A percentile compares a stretch with the other conserved stretches of the same genome.
Evolutionary conservation across 1,139 yeast genomes (phyloP).

Genomic region (Yamadazyma membranifaciens): DNA sequence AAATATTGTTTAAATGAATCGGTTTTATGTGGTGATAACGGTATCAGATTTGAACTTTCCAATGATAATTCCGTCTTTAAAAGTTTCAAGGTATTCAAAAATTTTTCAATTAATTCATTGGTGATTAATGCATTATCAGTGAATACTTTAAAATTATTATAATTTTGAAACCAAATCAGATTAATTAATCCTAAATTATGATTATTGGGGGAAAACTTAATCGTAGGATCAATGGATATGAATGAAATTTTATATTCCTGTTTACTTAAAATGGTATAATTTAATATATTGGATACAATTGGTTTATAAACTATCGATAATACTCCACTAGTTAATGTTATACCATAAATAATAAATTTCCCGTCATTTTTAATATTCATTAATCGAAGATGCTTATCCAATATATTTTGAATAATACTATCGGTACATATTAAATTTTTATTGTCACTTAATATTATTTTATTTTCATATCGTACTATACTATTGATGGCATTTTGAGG

Average conservation of each 20-base stretch:
- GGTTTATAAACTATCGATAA: conserved; percentile 26
- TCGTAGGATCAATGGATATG: conserved; percentile 8
- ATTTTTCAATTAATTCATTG: conserved; percentile 16
- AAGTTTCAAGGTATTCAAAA: conserved; percentile 13
- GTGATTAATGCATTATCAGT: conserved; percentile 17
- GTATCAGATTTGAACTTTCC: not conserved
- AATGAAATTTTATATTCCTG: conserved; percentile 26
- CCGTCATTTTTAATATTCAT: conserved; percentile 24
- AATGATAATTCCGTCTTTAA: conserved; percentile 10
- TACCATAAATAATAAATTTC: conserved; percentile 26
- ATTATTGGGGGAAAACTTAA: not conserved
- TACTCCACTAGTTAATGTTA: conserved; percentile 21
- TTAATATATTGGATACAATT: conserved; percentile 24
- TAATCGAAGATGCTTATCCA: conserved; percentile 1
- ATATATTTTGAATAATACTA: not conserved
- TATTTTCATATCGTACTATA: conserved; percentile 1
- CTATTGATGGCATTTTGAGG: conserved; percentile 1
- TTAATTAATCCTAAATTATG: conserved; percentile 13
- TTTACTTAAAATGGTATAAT: conserved; percentile 29
- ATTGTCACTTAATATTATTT: conserved; percentile 23
- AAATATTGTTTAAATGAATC: conserved; percentile 11
- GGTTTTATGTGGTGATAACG: not conserved
- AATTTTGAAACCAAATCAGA: conserved; percentile 14
- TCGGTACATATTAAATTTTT: conserved; percentile 19
- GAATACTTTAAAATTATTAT: conserved; percentile 21